Evolutionary conservation across 2,329 filamentous ascomycete species (phyloP).

Genomic region (Biscogniauxia sp.): DNA sequence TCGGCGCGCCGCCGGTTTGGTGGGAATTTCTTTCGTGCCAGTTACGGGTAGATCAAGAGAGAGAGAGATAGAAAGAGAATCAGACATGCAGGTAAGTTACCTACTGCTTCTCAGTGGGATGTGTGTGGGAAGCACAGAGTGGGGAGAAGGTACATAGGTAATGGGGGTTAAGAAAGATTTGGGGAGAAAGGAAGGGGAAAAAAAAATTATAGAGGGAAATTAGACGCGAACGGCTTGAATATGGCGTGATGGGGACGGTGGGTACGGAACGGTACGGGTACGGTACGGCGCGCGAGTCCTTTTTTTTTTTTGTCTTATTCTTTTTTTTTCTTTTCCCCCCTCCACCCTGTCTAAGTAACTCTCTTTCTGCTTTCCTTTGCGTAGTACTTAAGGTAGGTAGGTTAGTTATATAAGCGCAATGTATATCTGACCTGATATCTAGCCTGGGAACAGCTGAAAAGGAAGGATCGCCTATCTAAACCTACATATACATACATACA

Average conservation of each 20-base stretch:
- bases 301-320: neutral
- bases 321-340: too few species aligned
- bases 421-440: neutral
- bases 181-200: too few species aligned
- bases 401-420: neutral
- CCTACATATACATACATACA: too few species aligned
- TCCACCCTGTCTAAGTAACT: too few species aligned
- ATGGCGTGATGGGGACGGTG: neutral
- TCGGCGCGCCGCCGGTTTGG: too few species aligned
- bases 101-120: too few species aligned
- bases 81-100: neutral
- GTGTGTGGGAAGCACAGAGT: too few species aligned
- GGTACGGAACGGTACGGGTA: neutral
- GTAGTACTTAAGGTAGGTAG: too few species aligned
- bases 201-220: neutral
- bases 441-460: neutral
- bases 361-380: too few species aligned
- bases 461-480: neutral
- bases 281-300: neutral
- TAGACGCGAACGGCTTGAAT: neutral
- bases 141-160: too few species aligned
- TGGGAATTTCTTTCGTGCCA: neutral
- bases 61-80: neutral
- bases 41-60: neutral
- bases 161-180: too few species aligned